These are phyloP conservation scores for Ilex aquifolium DNA, from an alignment of 257 asterid genomes.

Conservation along the genomic window DNA sequence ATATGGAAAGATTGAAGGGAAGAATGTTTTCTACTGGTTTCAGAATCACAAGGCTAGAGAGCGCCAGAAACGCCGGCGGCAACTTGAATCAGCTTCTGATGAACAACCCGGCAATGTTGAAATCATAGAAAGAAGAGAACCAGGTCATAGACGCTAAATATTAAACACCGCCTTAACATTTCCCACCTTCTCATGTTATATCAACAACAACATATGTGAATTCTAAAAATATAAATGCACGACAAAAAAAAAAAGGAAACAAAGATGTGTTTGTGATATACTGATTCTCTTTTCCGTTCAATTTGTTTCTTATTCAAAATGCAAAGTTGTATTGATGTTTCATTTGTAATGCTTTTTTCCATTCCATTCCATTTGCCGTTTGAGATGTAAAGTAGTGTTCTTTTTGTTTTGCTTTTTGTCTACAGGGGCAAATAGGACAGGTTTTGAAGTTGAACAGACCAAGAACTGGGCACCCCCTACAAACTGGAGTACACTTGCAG, in stretches of 20 bases:
- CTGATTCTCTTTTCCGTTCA: not conserved
- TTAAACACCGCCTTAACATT: no score
- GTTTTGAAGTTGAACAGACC: conserved; percentile 68
- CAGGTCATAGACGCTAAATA: conserved; percentile 13
- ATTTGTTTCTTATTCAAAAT: conserved; percentile 3
- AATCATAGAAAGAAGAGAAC: conserved; percentile 36
- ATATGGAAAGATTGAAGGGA: conserved; percentile 89
- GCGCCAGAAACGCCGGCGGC: conserved; percentile 85
- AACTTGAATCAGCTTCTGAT: conserved; percentile 46
- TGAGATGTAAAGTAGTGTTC: conserved; percentile 33
- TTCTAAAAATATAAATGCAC: conserved; percentile 3
- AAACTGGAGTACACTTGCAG: conserved; percentile 44
- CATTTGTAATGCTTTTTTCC: conserved; percentile 12
- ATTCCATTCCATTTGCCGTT: conserved; percentile 16
- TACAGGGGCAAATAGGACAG: conserved; percentile 65
- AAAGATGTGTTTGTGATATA: no score
- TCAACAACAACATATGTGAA: conserved; percentile 3
- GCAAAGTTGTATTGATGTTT: conserved; percentile 9
- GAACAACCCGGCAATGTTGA: conserved; percentile 24
- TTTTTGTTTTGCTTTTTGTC: conserved; percentile 29
- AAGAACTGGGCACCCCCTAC: conserved; percentile 77
- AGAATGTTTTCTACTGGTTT: conserved; percentile 94
- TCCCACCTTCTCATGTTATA: not conserved
- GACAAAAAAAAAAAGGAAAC: no score
- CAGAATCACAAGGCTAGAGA: conserved; percentile 96